Percentiles rank a stretch among this genome's conserved stretches.
Evolutionary conservation across 768 basidiomycete genomes (phyloP).

Genomic region (Wakefieldia striispora): DNA sequence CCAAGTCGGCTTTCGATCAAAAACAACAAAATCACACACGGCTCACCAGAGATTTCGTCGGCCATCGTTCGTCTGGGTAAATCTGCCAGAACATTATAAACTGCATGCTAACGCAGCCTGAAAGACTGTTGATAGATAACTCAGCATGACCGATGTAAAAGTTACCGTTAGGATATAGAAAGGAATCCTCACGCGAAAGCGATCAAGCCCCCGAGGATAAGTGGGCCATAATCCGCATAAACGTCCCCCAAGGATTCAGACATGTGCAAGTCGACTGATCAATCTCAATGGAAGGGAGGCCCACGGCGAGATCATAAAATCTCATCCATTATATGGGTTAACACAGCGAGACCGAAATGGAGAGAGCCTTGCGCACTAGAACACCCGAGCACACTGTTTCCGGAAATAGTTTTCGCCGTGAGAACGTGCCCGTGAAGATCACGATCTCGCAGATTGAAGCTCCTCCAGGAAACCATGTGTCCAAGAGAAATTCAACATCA

Average conservation of each 20-base stretch:
- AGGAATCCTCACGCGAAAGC: conserved; percentile 17
- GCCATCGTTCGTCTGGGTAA: conserved; percentile 16
- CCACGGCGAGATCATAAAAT: too few species aligned
- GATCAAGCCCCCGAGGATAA: conserved; percentile 22
- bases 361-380: too few species aligned
- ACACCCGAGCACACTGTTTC: too few species aligned
- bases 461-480: too few species aligned
- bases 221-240: conserved; percentile 12
- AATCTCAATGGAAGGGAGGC: background rate
- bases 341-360: too few species aligned
- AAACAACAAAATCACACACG: background rate
- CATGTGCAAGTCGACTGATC: background rate
- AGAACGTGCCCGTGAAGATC: too few species aligned
- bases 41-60: conserved; percentile 19
- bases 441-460: too few species aligned
- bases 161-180: too few species aligned
- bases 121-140: too few species aligned
- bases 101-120: conserved; percentile 27
- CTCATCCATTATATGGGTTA: too few species aligned
- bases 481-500: too few species aligned
- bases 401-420: too few species aligned
- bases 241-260: background rate
- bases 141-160: background rate
- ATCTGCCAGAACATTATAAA: conserved; percentile 23
- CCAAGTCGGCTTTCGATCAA: background rate